These are phyloP conservation scores for Alternaria ethzedia DNA, from an alignment of 2,329 filamentous ascomycete species.

Conservation along the genomic window DNA sequence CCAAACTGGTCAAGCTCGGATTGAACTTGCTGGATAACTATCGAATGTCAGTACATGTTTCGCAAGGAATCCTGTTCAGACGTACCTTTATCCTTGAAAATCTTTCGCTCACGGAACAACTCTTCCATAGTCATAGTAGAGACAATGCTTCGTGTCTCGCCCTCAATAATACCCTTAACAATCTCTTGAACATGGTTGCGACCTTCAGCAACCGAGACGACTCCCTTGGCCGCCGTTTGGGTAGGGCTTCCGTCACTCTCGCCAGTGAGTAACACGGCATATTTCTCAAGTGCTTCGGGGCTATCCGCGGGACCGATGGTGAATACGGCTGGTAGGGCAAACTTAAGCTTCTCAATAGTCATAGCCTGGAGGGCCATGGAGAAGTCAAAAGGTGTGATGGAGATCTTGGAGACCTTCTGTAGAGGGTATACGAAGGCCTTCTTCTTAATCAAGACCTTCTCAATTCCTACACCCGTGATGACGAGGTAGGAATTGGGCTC, in stretches of 20 bases:
- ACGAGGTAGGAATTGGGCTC: constrained; percentile 85
- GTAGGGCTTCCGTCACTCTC: constrained; percentile 57
- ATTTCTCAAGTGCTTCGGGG: constrained; percentile 74
- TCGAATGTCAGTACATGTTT: background rate
- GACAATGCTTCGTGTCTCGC: constrained; percentile 82
- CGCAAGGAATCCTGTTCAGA: background rate
- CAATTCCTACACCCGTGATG: constrained; percentile 79
- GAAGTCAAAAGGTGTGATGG: constrained; percentile 80
- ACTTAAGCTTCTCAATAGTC: constrained; percentile 87
- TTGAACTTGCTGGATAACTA: constrained; percentile 69
- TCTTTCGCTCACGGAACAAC: constrained; percentile 77
- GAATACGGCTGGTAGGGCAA: constrained; percentile 82
- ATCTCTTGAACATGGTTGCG: constrained; percentile 80
- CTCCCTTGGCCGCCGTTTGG: constrained; percentile 35
- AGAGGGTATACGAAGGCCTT: constrained; percentile 57
- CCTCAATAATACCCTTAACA: constrained; percentile 88
- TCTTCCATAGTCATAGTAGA: constrained; percentile 93
- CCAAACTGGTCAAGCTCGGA: constrained; percentile 82
- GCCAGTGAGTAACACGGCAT: constrained; percentile 78
- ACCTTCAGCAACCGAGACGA: constrained; percentile 53
- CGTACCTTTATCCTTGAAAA: constrained; percentile 70
- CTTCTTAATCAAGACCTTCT: constrained; percentile 78
- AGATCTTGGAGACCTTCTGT: constrained; percentile 53
- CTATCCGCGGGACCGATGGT: constrained; percentile 83
- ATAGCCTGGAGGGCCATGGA: constrained; percentile 83